Base-by-base conservation (phyloP, 352 stramenopile genomes). In the Pythium dissimile region DNA sequence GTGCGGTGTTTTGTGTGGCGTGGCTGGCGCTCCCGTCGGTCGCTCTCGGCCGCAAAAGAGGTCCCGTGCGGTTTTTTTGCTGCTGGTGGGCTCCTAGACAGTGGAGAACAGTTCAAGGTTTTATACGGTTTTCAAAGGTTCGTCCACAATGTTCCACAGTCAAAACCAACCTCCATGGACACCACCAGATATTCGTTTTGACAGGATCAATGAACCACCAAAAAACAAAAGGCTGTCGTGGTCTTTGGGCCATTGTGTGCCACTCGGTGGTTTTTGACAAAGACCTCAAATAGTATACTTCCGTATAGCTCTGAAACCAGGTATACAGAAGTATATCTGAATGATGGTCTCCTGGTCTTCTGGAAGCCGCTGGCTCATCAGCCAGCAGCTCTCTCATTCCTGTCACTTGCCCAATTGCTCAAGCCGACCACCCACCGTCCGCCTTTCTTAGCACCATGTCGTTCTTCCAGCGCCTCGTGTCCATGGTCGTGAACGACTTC, bases 401-500 rank as follows among this genome's bases (percentile, higher is more conserved):
- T 48, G 41, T 31, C 41, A 48, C 24, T 30, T 20, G 23, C 23
- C 39, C 18, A 45, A 26, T 27, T 23, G n/a, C 41, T 21, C n/a
- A 35, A 10, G 7, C 20, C 11, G n/a, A n/a, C n/a, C n/a, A n/a
- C n/a, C n/a, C n/a, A n/a, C n/a, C n/a, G n/a, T n/a, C n/a, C n/a
- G n/a, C n/a, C n/a, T n/a, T n/a, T n/a, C n/a, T n/a, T n/a, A n/a
- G 20, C 31, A 45, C 16, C 38, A 65, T 65, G 81, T 91, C 81
- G 28, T 91, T 94, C 69, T 82, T 94, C 66, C 81, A 90, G 71
- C 84, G 84, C 39, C 66, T 90, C 31, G 68, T 92, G 53, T 86
- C 73, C 11, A 87, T 90, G 65, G 76, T 94, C 39, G 69, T 94
- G 48, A 94, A 94, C 67, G 84, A 94, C 65, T 79, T 90, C 49